Evolutionary conservation across 176 grass and related monocot species (phyloP).

Genomic region (Otatea glauca): DNA sequence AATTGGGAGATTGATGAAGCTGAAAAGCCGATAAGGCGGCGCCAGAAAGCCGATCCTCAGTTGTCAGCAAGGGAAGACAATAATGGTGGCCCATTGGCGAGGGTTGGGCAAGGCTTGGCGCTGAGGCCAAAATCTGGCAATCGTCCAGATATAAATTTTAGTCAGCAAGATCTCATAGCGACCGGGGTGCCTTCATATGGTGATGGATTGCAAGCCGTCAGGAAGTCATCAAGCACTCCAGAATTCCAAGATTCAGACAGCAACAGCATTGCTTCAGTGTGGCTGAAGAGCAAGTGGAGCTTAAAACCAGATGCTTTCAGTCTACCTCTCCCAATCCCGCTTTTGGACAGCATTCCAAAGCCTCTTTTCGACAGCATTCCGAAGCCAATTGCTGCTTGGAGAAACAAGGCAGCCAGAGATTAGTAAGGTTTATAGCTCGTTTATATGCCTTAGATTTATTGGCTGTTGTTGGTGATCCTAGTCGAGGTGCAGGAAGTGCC

Average conservation of each 20-base stretch:
- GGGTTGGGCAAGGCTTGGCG: constrained; percentile 36
- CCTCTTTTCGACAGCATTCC: constrained; percentile 67
- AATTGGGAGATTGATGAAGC: constrained; percentile 38
- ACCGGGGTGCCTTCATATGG: constrained; percentile 27
- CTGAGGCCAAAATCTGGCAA: constrained; percentile 47
- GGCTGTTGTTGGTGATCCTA: neutral
- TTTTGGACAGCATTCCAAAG: constrained; percentile 69
- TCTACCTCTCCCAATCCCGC: constrained; percentile 29
- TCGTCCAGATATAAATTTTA: constrained; percentile 36
- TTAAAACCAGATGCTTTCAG: constrained; percentile 72
- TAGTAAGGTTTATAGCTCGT: constrained; percentile 36
- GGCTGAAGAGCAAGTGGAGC: constrained; percentile 67
- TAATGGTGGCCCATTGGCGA: neutral
- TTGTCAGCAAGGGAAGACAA: constrained; percentile 46
- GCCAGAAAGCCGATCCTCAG: constrained; percentile 48
- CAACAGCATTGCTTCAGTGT: constrained; percentile 53
- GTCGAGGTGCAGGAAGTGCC: constrained; percentile 5
- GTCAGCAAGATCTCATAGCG: constrained; percentile 38
- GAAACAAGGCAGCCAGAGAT: constrained; percentile 78
- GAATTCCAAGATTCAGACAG: constrained; percentile 73
- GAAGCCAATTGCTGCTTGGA: constrained; percentile 66
- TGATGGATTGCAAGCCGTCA: constrained; percentile 54
- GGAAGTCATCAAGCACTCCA: constrained; percentile 80
- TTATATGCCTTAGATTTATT: neutral
- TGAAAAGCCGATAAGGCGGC: constrained; percentile 60